Percentiles rank a stretch among this genome's conserved stretches.
phyloP scores from a whole-genome alignment of 192 early-diverging fungal genomes.

The Obelidium mucronatum region DNA sequence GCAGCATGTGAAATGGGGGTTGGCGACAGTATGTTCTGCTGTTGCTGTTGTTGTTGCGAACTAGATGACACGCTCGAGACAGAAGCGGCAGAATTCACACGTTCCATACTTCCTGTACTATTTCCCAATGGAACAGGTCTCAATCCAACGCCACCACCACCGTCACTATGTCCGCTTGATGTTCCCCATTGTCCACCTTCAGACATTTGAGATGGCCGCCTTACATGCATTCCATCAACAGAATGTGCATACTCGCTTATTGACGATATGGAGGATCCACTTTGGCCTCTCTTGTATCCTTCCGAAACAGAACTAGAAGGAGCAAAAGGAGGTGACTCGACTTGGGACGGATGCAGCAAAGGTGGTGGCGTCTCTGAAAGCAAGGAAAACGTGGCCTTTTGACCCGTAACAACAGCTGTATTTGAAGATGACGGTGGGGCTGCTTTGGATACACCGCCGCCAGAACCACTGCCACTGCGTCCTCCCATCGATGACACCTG shows the following conservation, averaged over 20 bases:
- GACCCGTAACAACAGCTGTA: background rate
- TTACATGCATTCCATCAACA: background rate
- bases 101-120: background rate
- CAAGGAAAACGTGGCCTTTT: background rate
- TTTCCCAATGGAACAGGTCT: background rate
- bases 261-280: conserved; percentile 12
- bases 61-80: conserved; percentile 8
- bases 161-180: background rate
- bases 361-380: background rate
- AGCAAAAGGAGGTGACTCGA: background rate
- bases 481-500: background rate
- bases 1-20: too few relatives aligned
- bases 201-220: conserved; percentile 3
- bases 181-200: conserved; percentile 12
- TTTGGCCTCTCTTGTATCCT: conserved; percentile 29
- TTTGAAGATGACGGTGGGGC: background rate
- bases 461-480: background rate
- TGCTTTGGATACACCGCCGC: too few relatives aligned
- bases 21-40: too few relatives aligned
- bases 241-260: background rate
- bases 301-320: conserved; percentile 15
- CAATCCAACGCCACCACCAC: background rate
- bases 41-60: too few relatives aligned
- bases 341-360: background rate
- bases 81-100: background rate